Evolutionary conservation across 768 basidiomycete species (phyloP), one percentile per base, ranked within the genome.

Genomic region (Cystoderma amianthinum): DNA sequence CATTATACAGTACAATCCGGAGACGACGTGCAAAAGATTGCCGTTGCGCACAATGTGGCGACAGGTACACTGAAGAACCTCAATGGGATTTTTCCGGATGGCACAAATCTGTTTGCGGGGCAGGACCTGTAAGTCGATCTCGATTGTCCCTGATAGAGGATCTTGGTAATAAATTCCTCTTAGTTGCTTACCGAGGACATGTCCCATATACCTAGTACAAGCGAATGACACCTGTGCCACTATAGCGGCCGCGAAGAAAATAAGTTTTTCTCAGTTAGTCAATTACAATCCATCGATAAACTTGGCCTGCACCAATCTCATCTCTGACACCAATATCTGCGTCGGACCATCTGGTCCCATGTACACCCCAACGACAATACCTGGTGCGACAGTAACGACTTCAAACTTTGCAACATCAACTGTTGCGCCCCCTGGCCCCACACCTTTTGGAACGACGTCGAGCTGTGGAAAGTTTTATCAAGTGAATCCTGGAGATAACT

Each of bases 11-110:
- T 42, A 6, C 9, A 35, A 19, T 16, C 20, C 23, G 41, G 41
- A 19, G 41, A 42, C 19, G 33, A 42, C 22, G 21, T 19, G 15
- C 30, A 34, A 25, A 36, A 19, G 13, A 42, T 42, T 36, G 30
- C 41, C 11, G 41, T 25, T 5, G 33, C 32, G 32, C 32, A 42
- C 32, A 42, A 42, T 22, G 41, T 42, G 20, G 41, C 41, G 13
- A 42, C 41, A 16, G 41, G 41, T 9, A 42, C 41, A 19, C 41
- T 42, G 16, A 33, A 35, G 30, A 6, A 30, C 18, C 21, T 42
- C 21, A 42, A 42, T 25, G 33, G 30, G 16, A 38, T 42, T 12
- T 19, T 42, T 33, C 30, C 17, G n/a, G 41, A 42, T 24, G 18
- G 41, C 34, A 35, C 32, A 18, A 42, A 42, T 19, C 19, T 42